phyloP scores from a whole-genome alignment of 1,139 yeast species.

The Sugiyamaella castrensis region DNA sequence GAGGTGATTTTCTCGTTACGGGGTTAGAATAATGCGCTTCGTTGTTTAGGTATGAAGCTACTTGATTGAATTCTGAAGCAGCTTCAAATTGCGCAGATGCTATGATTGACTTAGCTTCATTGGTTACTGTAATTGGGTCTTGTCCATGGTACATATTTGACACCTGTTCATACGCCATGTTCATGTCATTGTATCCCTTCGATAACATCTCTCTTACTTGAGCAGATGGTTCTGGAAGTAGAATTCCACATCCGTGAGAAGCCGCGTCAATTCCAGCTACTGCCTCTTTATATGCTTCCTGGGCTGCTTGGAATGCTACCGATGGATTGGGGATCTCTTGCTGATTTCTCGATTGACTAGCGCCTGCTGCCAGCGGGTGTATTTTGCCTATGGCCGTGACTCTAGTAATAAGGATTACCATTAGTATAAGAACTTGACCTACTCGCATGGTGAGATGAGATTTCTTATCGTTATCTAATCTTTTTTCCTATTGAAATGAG shows the following conservation, averaged over 20 bases:
- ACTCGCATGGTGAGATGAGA: too few relatives aligned
- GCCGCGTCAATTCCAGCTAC: not conserved
- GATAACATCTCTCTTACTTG: not conserved
- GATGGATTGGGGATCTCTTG: too few relatives aligned
- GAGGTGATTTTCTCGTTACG: too few relatives aligned
- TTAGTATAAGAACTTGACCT: too few relatives aligned
- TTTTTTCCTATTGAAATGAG: too few relatives aligned
- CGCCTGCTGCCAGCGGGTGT: too few relatives aligned
- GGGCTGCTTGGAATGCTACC: not conserved
- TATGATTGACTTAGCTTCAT: not conserved
- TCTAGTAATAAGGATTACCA: too few relatives aligned
- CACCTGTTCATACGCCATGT: not conserved
- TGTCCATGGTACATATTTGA: not conserved
- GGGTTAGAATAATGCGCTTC: too few relatives aligned
- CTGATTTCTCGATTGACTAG: too few relatives aligned
- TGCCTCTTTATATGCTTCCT: constrained; percentile 2
- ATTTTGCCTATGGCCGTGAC: too few relatives aligned
- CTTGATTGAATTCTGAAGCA: not conserved
- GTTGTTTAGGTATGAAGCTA: not conserved
- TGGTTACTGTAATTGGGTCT: not conserved
- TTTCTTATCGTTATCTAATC: too few relatives aligned
- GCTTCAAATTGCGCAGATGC: constrained; percentile 1
- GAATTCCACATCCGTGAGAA: not conserved
- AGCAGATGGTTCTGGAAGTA: not conserved
- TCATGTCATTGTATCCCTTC: not conserved